phyloP scores from a whole-genome alignment of 345 rosid species.

The Fremontodendron californicum region DNA sequence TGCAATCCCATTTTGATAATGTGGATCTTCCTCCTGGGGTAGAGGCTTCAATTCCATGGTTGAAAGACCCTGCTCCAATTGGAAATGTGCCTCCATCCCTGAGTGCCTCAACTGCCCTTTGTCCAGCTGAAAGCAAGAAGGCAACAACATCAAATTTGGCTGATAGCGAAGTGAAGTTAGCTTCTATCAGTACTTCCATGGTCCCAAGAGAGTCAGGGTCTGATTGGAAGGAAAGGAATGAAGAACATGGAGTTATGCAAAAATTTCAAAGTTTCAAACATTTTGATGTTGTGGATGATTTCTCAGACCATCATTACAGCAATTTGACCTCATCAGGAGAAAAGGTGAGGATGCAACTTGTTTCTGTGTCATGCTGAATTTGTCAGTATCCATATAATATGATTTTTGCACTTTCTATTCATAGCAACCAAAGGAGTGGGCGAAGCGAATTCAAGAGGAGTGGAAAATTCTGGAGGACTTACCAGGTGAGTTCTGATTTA shows the following conservation, averaged over 20 bases:
- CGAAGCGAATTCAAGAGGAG: constrained; percentile 46
- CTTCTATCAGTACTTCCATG: constrained; percentile 24
- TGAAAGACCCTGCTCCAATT: constrained; percentile 26
- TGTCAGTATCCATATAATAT: background rate
- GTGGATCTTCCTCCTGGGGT: constrained; percentile 55
- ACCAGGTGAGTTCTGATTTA: constrained; percentile 42
- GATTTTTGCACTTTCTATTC: background rate
- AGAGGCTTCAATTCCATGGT: constrained; percentile 47
- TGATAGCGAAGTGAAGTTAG: constrained; percentile 17
- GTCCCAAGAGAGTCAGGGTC: constrained; percentile 25
- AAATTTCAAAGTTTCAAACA: constrained; percentile 31
- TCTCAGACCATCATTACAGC: constrained; percentile 44
- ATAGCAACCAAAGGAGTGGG: constrained; percentile 43
- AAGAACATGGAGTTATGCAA: constrained; percentile 12
- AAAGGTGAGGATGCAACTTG: constrained; percentile 22
- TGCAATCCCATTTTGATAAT: constrained; percentile 45
- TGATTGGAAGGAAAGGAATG: constrained; percentile 18
- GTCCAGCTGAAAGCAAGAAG: constrained; percentile 19
- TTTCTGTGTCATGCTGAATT: constrained; percentile 7
- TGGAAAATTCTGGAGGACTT: constrained; percentile 50
- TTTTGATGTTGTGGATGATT: constrained; percentile 48
- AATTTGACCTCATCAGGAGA: constrained; percentile 14
- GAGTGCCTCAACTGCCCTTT: constrained; percentile 5
- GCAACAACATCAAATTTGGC: background rate
- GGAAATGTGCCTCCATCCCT: constrained; percentile 1